Base-by-base conservation (phyloP, 108 stramenopile genomes). In the Pseudonitzschia pungens region DNA sequence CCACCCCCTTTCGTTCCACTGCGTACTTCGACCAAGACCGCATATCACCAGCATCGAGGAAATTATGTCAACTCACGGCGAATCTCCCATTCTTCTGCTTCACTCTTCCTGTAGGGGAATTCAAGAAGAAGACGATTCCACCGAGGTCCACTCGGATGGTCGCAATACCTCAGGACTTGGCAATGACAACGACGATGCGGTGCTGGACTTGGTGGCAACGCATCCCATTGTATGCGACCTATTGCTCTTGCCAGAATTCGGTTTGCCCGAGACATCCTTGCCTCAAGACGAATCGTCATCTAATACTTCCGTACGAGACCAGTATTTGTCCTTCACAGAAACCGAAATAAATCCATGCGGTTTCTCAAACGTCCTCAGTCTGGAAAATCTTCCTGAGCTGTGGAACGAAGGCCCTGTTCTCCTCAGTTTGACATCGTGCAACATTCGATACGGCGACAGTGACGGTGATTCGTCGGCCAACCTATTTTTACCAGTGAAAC, bases 341-440 rank as follows among this genome's bases (percentile, higher is more conserved):
- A 71, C 65, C 41, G 43, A 21, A 28, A 12, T 77, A 20, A 66
- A 71, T 48, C 77, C 77, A 18, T 77, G 77, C 56, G 77, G 77
- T n/a, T 12, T 67, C 15, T 31, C 50, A 9, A 77, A 79, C 52
- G 58, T 79, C 16, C 33, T 79, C 18, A 7, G 56, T 28, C 16
- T 79, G 24, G 72, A 73, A 0, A 60, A 57, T 16, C 28, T 59
- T 16, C 41, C 48, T 21, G 18, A 29, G 28, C 16, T 3, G 21
- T 71, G 57, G 70, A 32, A 40, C 4, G 56, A 51, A 52, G 29
- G 57, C 40, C 41, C 63, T 24, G 67, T 77, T 29, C 65, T 77
- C 44, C 33, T 77, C 29, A 77, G 77, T 48, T 59, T 77, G 42
- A 71, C 77, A n/a, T 77, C 77, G 1, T 77, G 77, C 45, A 41